Evolutionary conservation across 129 eudicot genomes (phyloP), one percentile per base, ranked within the genome.

Genomic region (Escallonia herrerae): DNA sequence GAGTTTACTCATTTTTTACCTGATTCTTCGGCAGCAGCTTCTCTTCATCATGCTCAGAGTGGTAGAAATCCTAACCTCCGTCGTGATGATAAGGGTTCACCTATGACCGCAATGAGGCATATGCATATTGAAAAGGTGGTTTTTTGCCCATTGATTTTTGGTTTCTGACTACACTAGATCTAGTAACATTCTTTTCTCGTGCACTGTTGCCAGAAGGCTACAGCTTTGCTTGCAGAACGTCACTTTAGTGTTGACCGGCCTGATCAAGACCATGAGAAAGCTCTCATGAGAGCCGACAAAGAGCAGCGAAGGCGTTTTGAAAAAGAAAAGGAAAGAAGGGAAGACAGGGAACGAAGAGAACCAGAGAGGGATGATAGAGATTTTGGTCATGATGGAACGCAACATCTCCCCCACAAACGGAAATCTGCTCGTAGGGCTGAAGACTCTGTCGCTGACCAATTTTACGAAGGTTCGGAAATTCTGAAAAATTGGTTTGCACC

Each of bases 1-100:
- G 98, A 91, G 60, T 88, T 91, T 72, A 74, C 85, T 43, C 84
- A 83, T 62, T 88, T 88, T 70, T 81, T 91, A 49, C 95, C 96
- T 53, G 84, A 82, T 72, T 60, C 79, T 53, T 66, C 86, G 37
- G 84, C 83, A 38, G 64, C 78, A 64, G 60, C 63, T 42, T 76
- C 75, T 61, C 42, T 47, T 60, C 82, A 72, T 48, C 41, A 52
- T 74, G 76, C 81, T 65, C 80, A 77, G 46, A 61, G 80, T 66
- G 76, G 75, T 51, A 76, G 86, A 73, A 80, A 75, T 61, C 62
- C 72, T 65, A 74, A 60, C 15, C 41, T 65, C 8, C 56, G 46
- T 40, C 77, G 64, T 12, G 80, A 75, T 56, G 84, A 79, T 59
- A 79, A 74, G 72, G 71, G 77, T 70, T 74, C 80, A 7, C 81